Evolutionary conservation across 371 early-diverging fungal species (phyloP), one percentile per base, ranked within the genome.

Genomic region (Parasitella parasitica): DNA sequence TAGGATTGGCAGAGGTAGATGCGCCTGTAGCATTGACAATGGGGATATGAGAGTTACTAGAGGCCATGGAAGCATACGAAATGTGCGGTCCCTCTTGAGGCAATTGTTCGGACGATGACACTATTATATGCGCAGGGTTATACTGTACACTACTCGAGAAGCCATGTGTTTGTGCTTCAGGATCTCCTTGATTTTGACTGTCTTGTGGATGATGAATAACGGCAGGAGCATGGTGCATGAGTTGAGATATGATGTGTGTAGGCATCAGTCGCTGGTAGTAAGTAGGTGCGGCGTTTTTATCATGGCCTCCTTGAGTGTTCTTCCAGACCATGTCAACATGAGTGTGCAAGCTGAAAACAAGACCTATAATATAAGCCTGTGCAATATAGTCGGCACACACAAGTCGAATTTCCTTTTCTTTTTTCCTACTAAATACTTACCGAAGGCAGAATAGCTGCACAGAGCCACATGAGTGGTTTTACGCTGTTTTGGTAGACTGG

Each of bases 301-400:
- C 28, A 11, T 41, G 63, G 32, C 69, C 59, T 2, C 73, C 69
- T 15, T 67, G 52, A 27, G 76, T 67, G 26, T 78, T 73, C 67
- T 91, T 85, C 85, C 94, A 97, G 43, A 97, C 94, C 73, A 89
- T 88, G 64, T 89, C 85, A 20, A 91, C 90, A 63, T 98, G 98
- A 0, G 98, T 98, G 54, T 89, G 84, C 43, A 98, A 86, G 56
- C 96, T 94, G 62, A 97, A 98, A 82, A 91, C 90, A 52, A 98
- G 82, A n/a, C 96, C 97, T 59, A 96, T 85, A 34, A 90, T 70
- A 71, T 98, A 98, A 18, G 94, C 86, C 81, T 85, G 57, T 16
- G 13, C 11, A 3, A 9, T 3, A 20, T 22, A 46, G 20, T 24
- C n/a, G n/a, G n/a, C n/a, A n/a, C n/a, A n/a, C n/a, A n/a, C n/a